A percentile compares a stretch with the other conserved stretches of the same genome.
Evolutionary conservation across 148 eudicot genomes (phyloP).

Genomic region (Rhododendron henanense): DNA sequence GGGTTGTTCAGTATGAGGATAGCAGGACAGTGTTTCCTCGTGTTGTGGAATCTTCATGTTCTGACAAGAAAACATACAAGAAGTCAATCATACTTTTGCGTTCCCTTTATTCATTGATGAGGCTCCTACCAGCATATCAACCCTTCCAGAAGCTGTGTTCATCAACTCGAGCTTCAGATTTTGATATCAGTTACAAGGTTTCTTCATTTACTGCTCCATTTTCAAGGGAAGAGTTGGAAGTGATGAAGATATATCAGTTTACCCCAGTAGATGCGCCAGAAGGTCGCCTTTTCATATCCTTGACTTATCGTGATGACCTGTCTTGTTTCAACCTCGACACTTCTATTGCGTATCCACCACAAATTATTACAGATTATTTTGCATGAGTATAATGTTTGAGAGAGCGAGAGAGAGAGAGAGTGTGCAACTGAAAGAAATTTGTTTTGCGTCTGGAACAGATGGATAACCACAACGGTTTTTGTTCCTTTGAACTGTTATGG

Average conservation of each 20-base stretch:
- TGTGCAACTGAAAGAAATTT: background rate
- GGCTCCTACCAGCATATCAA: constrained; percentile 77
- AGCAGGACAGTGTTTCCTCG: constrained; percentile 36
- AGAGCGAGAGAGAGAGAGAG: background rate
- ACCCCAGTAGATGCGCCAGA: constrained; percentile 67
- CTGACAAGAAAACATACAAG: constrained; percentile 79
- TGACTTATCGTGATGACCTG: constrained; percentile 59
- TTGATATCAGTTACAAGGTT: constrained; percentile 71
- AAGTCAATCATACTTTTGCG: constrained; percentile 81
- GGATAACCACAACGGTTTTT: background rate
- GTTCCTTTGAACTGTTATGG: background rate
- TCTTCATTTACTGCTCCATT: constrained; percentile 73
- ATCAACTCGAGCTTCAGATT: constrained; percentile 47
- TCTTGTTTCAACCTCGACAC: constrained; percentile 64
- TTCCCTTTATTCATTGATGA: constrained; percentile 72
- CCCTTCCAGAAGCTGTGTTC: constrained; percentile 56
- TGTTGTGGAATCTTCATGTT: constrained; percentile 38
- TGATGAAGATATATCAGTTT: constrained; percentile 69
- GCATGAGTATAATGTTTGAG: constrained; percentile 13
- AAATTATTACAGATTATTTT: constrained; percentile 85
- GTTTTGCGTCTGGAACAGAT: background rate
- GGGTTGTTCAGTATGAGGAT: constrained; percentile 81
- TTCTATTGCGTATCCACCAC: constrained; percentile 66
- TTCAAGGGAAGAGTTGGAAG: constrained; percentile 63
- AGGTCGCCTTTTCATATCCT: constrained; percentile 73